Base-by-base conservation (phyloP, 169 alveolate genomes). In the Fabrea salina region DNA sequence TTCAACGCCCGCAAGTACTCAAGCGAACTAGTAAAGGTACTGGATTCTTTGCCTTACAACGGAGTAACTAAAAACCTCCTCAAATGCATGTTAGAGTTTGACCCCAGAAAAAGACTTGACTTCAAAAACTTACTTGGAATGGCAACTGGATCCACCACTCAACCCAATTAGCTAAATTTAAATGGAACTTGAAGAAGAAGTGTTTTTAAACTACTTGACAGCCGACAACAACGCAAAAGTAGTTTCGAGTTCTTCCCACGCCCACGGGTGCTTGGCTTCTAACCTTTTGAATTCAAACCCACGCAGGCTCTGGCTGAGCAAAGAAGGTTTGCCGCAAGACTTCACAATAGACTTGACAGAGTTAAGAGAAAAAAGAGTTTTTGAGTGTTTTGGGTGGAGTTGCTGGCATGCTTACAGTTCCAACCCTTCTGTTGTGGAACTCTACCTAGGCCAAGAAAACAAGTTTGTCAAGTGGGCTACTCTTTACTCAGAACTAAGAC, bases 391-490 rank as follows among this genome's bases (percentile, higher is more conserved):
- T 64, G 89, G 86, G 3, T 53, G 71, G n/a, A 72, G 40, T 51
- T 84, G 89, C 43, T 84, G 89, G 89, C 89, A 84, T 66, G 75
- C 76, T 6, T 84, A 84, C 68, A 61, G 59, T 47, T 59, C 89
- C 16, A 84, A 84, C 49, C 89, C 89, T 13, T 59, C 79, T 49
- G 16, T 47, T 30, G 61, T 84, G 3, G 84, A 79, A 50, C 53
- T 84, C 50, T 72, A n/a, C 8, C 61, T 59, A 77, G 35, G 64
- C 19, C 49, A 79, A 27, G 70, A 67, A 35, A 76, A 70, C 53
- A 32, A 71, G n/a, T 50, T 13, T 13, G 19, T 11, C 22, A 47
- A 51, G 19, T 72, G 80, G 72, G 80, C 71, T 7, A 27, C 49
- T 13, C n/a, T 72, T 51, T 25, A 72, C 22, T 13, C 32, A 13